Evolutionary conservation across 345 rosid genomes (phyloP), one percentile per base, ranked within the genome.

Genomic region (Toxicodendron radicans): DNA sequence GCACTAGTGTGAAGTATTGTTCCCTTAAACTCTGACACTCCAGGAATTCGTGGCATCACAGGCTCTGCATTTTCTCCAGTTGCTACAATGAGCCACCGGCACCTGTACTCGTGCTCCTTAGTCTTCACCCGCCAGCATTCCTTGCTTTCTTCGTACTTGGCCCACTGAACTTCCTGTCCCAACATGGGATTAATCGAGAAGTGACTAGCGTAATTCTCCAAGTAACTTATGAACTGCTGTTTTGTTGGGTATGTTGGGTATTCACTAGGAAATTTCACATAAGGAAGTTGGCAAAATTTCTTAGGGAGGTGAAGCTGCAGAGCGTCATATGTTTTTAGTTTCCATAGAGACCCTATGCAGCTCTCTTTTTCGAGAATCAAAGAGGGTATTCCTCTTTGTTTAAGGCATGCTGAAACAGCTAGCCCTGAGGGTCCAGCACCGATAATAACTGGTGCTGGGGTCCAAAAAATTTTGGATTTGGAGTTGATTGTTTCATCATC

Each of bases 41-140:
- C 96, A 9, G 9, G 71, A 60, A 91, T 79, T 35, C 72, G 73
- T 5, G 95, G 95, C 16, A 82, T 65, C 12, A 76, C 72, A 27
- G 91, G 79, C 79, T 87, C 87, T 7, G 92, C 96, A 81, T 91
- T 92, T 77, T 92, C 97, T 3, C 97, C 97, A 0, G 88, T 83
- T 20, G 96, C 96, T 1, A 88, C 94, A 5, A 92, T 71, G 2
- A 92, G 86, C 92, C 92, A 88, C 67, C 73, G 77, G 1, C 89
- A 86, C 23, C 75, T 45, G 61, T 74, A 81, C 66, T 81, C 83
- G 21, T 24, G 53, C 5, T 72, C 70, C 13, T 69, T 58, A 32
- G 87, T 79, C 79, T 68, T 53, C 27, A 81, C 85, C 33, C 79
- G 62, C 85, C 88, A 75, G 21, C 61, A 66, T 3, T 75, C 76